These are phyloP conservation scores for Haplosporangium sp. DNA, from an alignment of 371 early-diverging fungal species.

Conservation along the genomic window DNA sequence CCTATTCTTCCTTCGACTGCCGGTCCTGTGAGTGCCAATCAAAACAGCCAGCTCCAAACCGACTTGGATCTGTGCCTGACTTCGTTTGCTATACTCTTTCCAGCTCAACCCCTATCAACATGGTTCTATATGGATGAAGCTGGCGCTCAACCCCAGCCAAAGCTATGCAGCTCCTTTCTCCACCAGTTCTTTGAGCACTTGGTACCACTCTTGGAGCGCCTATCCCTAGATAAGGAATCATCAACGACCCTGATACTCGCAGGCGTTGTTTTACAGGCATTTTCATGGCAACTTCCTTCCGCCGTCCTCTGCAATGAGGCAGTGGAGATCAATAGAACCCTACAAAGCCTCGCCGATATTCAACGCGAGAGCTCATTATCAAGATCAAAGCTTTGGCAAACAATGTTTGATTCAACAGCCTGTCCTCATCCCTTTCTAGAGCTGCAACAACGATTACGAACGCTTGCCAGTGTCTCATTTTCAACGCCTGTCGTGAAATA, in stretches of 20 bases:
- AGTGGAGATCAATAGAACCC: not conserved
- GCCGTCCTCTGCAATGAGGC: not conserved
- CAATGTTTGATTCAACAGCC: not conserved
- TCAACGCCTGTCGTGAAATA: not conserved
- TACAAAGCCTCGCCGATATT: conserved; percentile 20
- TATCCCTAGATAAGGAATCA: not conserved
- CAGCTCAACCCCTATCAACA: conserved; percentile 4
- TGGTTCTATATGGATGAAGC: conserved; percentile 13
- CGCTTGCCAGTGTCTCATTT: not conserved
- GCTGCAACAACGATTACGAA: conserved; percentile 7
- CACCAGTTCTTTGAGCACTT: conserved; percentile 19
- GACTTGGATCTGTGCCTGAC: conserved; percentile 27
- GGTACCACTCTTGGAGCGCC: conserved; percentile 26
- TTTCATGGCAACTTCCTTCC: conserved; percentile 24
- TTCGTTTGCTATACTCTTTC: conserved; percentile 23
- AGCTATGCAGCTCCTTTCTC: conserved; percentile 13
- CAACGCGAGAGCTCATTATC: conserved; percentile 22
- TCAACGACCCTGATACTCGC: conserved; percentile 6
- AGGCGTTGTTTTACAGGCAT: not conserved
- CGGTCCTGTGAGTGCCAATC: not conserved
- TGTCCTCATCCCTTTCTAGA: conserved; percentile 10
- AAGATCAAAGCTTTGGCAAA: conserved; percentile 3
- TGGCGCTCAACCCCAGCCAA: not conserved
- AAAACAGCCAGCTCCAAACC: not conserved
- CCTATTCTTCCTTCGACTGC: not conserved